A percentile compares a stretch with the other conserved stretches of the same genome.
Conservation (phyloP, 495 filamentous ascomycete species). For the Penicillium cinerascens region DNA sequence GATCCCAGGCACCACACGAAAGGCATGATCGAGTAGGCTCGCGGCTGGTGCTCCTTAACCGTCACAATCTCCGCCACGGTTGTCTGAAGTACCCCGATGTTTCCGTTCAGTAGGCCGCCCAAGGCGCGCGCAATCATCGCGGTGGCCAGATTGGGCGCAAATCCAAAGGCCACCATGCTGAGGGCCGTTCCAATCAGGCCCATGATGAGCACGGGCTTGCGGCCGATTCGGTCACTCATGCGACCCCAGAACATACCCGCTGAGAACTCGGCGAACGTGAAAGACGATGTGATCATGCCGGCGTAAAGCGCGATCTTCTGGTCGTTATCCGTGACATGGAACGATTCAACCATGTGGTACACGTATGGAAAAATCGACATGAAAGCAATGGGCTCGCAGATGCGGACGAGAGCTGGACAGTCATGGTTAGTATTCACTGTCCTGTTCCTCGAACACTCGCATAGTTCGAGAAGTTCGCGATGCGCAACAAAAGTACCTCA, state of each 20-base stretch:
- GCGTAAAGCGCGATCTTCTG: constrained; percentile 85
- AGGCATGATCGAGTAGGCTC: constrained; percentile 95
- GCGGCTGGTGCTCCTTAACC: constrained; percentile 85
- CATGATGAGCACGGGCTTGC: constrained; percentile 87
- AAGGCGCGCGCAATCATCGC: constrained; percentile 85
- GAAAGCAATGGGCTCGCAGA: constrained; percentile 98
- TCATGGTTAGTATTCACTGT: constrained; percentile 33
- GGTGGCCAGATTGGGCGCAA: constrained; percentile 76
- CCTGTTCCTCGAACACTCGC: constrained; percentile 2
- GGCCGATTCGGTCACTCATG: constrained; percentile 85
- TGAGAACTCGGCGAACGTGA: constrained; percentile 92
- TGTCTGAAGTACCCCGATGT: constrained; percentile 92
- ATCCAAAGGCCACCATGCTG: constrained; percentile 92
- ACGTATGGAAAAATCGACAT: constrained; percentile 99
- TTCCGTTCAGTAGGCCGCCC: constrained; percentile 91
- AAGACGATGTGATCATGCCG: constrained; percentile 94
- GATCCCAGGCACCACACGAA: constrained; percentile 95
- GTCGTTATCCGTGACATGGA: constrained; percentile 75
- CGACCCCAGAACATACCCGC: constrained; percentile 89
- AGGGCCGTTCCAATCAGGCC: constrained; percentile 85
- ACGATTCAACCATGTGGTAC: constrained; percentile 95
- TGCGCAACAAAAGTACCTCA: constrained; percentile 25
- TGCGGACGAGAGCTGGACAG: constrained; percentile 75
- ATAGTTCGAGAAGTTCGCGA: constrained; percentile 18
- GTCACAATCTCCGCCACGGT: constrained; percentile 92